These are phyloP conservation scores for Vitellaria paradoxa DNA, from an alignment of 179 eudicot genomes.

Conservation along the genomic window DNA sequence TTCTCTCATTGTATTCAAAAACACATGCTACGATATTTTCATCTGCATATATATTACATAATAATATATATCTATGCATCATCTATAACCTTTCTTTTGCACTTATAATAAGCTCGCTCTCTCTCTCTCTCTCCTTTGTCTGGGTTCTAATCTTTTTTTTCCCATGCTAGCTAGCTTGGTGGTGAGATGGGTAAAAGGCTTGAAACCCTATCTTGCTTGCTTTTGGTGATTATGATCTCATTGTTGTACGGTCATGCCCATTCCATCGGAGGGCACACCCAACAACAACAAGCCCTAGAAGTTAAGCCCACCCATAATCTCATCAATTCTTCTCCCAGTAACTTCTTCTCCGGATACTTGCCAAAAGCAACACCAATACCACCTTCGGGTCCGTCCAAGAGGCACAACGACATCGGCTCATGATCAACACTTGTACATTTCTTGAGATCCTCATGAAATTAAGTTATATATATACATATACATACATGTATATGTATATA, in stretches of 20 bases:
- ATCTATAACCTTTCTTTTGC: neutral
- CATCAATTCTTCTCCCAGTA: neutral
- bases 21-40: no score
- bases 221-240: neutral
- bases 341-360: neutral
- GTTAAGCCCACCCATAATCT: neutral
- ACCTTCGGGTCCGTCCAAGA: constrained; percentile 10
- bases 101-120: neutral
- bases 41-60: no score
- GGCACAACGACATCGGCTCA: constrained; percentile 6
- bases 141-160: neutral
- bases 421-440: neutral
- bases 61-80: neutral
- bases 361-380: constrained; percentile 6
- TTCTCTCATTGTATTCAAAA: neutral
- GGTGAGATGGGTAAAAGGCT: neutral
- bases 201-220: neutral
- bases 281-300: neutral
- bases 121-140: neutral
- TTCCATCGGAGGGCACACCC: neutral
- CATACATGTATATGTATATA: no score
- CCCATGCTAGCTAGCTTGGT: no score
- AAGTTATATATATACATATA: no score
- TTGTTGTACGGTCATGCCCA: neutral
- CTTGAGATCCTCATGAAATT: neutral